Base-by-base conservation (phyloP, 768 basidiomycete genomes). In the Amanita rubescens region DNA sequence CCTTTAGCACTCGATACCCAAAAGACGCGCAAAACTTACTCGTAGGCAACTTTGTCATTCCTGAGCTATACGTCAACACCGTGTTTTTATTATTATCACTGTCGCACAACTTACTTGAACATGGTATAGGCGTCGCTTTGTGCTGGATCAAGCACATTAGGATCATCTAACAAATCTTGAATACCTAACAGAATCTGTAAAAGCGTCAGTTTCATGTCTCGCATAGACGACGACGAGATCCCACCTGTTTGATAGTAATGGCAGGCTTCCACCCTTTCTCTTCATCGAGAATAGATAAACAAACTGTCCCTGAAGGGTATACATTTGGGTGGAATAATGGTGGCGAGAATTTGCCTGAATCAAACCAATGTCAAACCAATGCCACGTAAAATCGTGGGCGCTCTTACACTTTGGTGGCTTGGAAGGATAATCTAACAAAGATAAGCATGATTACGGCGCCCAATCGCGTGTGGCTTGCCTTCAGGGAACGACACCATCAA, bases 241-340 rank as follows among this genome's bases (percentile, higher is more conserved):
- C 35, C 22, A 89, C 95, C 79, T 98, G 96, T 69, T 98, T 99
- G 72, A 99, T 94, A 1, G 96, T 98, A 61, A 99, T 97, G 6
- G 94, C 90, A 22, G 96, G 94, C 66, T 97, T 97, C 96, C 96
- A 99, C 1, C 86, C 87, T 68, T 99, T 98, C 71, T 99, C 96
- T 66, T 99, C 96, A 63, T 98, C 95, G 51, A 99, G 72, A 63
- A 99, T 99, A 10, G 94, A 97, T 25, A 99, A 75, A 68, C 95
- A 98, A 43, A 98, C 94, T 17, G 96, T 99, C 22, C 96, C 96
- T 27, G 95, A 98, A 0, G 96, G 96, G 65, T 97, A 99, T 51
- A 99, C 94, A 65, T 98, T 98, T 24, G 95, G 94, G 66, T 99
- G 95, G 74, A 97, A 97, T 46, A 98, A 74, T 33, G 95, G 87